Conservation (phyloP, 2,329 filamentous ascomycete species). For the Lachnellula willkommii region DNA sequence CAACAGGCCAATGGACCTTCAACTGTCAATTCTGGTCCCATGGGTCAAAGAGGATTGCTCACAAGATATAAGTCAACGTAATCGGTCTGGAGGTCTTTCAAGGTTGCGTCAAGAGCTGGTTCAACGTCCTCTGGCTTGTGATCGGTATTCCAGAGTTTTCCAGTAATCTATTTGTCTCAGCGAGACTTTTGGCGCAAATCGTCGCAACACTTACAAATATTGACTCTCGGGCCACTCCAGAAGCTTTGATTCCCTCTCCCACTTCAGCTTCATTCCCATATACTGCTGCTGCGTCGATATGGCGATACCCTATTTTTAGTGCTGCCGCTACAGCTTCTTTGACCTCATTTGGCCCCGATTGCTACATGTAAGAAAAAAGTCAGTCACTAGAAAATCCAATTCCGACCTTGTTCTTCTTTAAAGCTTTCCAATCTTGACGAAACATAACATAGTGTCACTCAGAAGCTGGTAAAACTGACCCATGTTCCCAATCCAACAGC, state of each 20-base stretch:
- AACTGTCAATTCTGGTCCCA: constrained; percentile 12
- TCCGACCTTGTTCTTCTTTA: no score
- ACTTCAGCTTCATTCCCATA: constrained; percentile 42
- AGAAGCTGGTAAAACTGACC: constrained; percentile 18
- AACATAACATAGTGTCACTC: no score
- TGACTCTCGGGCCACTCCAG: constrained; percentile 35
- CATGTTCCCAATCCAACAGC: constrained; percentile 38
- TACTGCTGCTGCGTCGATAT: constrained; percentile 43
- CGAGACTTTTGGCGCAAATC: no score
- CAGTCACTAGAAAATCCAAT: not conserved
- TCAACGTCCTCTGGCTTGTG: constrained; percentile 37
- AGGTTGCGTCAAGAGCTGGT: constrained; percentile 42
- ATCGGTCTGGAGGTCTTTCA: constrained; percentile 45
- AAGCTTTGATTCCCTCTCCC: constrained; percentile 36
- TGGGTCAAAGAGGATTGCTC: constrained; percentile 36
- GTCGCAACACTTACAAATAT: constrained; percentile 28
- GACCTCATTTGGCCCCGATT: constrained; percentile 36
- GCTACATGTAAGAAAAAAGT: not conserved
- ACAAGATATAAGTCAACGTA: constrained; percentile 50
- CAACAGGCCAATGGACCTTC: constrained; percentile 31
- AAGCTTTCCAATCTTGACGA: no score
- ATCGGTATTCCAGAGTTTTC: constrained; percentile 54
- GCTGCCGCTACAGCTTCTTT: constrained; percentile 39
- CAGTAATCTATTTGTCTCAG: constrained; percentile 40
- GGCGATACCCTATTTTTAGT: constrained; percentile 36